Evolutionary conservation across 2,329 filamentous ascomycete species (phyloP), one percentile per base, ranked within the genome.

Genomic region (Exophiala oligosperma): DNA sequence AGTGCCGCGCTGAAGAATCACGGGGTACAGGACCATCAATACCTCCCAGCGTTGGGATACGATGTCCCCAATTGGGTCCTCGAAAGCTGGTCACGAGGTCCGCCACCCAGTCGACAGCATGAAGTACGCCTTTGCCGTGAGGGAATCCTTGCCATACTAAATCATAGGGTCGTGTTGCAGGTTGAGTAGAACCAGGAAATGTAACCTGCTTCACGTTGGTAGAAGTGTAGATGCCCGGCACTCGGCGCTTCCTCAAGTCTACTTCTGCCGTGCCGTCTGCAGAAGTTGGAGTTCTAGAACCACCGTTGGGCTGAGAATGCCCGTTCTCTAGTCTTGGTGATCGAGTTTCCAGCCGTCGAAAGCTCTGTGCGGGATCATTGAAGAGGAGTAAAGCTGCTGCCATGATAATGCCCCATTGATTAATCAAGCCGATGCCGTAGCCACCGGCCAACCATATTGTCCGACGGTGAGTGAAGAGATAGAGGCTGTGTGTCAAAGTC

Each of bases 61-160:
- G 76, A 77, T 82, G 85, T 65, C 79, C 83, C 84, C 84, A 87
- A 60, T 82, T 81, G 35, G 81, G 76, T 8, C 84, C 84, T 48
- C 84, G 77, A 65, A 86, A 83, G 66, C 79, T 84, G 67, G 76
- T 78, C 60, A 84, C 77, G 38, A 85, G 69, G 57, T 85, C 84
- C 9, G 78, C 63, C 2, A 80, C 75, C 84, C 84, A 87, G 57
- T 84, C 79, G 17, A 86, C 64, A 14, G 84, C 80, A 61, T 84
- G 79, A 61, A 85, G 81, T 83, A 83, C 86, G 29, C 46, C 56
- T 4, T 44, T 38, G 61, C 72, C 70, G 29, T 81, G 77, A 24
- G 68, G 68, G 43, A 70, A 56, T 2, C 54, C 51, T 52, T 63
- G 41, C 29, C 61, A 57, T 29, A 70, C 62, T 28, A 63, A 28